Conservation (phyloP, 768 basidiomycete species). For the Tulasnella sp. region DNA sequence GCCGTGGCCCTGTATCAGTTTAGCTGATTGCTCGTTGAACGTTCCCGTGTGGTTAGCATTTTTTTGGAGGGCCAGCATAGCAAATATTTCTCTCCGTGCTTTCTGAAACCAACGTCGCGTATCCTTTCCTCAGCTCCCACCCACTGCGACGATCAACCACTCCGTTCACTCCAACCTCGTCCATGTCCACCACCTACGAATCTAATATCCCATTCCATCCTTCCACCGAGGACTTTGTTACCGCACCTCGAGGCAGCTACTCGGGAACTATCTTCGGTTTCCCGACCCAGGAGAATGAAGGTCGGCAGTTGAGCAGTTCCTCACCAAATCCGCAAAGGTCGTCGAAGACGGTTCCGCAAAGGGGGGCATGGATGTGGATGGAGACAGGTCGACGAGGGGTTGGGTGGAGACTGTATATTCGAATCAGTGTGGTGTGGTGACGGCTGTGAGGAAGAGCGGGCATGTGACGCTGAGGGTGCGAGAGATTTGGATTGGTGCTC, state of each 20-base stretch:
- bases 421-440: conserved; percentile 23
- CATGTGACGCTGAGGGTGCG: neutral
- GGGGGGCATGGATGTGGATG: conserved; percentile 10
- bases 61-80: neutral
- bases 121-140: conserved; percentile 15
- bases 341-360: neutral
- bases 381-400: neutral
- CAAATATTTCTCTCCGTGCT: neutral
- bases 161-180: conserved; percentile 13
- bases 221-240: neutral
- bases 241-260: neutral
- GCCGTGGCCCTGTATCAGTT: neutral
- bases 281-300: neutral
- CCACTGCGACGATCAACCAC: conserved; percentile 16
- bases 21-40: neutral
- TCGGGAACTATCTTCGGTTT: conserved; percentile 22
- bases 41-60: neutral
- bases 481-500: neutral
- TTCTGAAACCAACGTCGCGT: neutral
- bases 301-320: conserved; percentile 15
- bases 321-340: conserved; percentile 18
- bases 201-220: conserved; percentile 7
- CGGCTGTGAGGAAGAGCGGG: conserved; percentile 28
- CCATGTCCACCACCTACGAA: conserved; percentile 31
- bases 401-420: conserved; percentile 30